Base-by-base conservation (phyloP, 768 basidiomycete genomes). In the Leccinum ochraceum region DNA sequence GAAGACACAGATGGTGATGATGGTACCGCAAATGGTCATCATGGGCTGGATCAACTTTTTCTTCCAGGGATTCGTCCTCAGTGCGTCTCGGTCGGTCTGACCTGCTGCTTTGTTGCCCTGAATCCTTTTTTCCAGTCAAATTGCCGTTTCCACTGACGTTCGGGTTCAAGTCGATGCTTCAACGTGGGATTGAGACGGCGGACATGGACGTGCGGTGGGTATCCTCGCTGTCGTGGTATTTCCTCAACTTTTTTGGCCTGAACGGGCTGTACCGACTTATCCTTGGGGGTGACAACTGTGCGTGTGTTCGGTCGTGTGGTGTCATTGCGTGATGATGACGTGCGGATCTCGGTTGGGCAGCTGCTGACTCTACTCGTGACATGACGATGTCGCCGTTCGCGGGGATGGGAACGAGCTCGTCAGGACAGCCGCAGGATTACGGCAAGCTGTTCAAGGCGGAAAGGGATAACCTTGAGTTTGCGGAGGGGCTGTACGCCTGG, bases 31-130 rank as follows among this genome's bases (percentile, higher is more conserved):
- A 76, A 98, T 98, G 90, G 83, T 97, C 61, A 94, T 98, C 66
- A 98, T 98, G 96, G 95, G 95, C 55, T 98, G 96, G 92, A 98
- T 99, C 77, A 98, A 95, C 75, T 94, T 95, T 75, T 99, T 99
- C 86, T 99, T 98, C 79, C 91, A 96, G 69, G 97, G 97, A 30
- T 98, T 98, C 73, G 92, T 99, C 60, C 82, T 98, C 60, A 98
- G 96, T 98, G 73, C 75, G 95, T 86, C 39, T 50, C 56, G 1
- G 3, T 39, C 22, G 44, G 48, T 55, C 32, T 57, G 56, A 26
- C 37, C 56, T 5, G 52, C 48, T 22, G 28, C 46, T 54, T 26
- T 26, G 17, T 49, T 32, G 48, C 54, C 60, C 52, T 60, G 8
- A 54, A n/a, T 20, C n/a, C 7, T 10, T 17, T 28, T 28, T 4